phyloP scores from a whole-genome alignment of 495 filamentous ascomycete species.

The Tetracladium setigerum region DNA sequence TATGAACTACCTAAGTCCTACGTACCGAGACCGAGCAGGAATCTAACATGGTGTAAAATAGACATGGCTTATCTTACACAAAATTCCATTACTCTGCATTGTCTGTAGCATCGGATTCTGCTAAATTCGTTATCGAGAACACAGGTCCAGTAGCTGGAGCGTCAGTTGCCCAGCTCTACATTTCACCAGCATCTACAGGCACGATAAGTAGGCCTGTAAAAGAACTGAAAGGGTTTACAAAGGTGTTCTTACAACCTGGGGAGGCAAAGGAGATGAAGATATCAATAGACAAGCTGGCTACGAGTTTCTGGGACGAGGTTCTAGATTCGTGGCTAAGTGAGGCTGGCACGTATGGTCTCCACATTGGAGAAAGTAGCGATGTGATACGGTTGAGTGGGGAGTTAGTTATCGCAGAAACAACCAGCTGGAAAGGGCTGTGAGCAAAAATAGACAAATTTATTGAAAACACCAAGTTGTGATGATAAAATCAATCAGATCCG shows the following conservation, averaged over 20 bases:
- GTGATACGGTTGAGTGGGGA: too few relatives aligned
- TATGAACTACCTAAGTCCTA: conserved; percentile 27
- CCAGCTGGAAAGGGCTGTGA: too few relatives aligned
- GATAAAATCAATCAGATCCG: conserved; percentile 28
- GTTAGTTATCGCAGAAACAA: too few relatives aligned
- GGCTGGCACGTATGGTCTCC: conserved; percentile 49
- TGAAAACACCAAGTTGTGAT: too few relatives aligned
- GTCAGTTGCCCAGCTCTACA: conserved; percentile 55
- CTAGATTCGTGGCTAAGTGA: conserved; percentile 56
- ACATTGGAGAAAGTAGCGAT: conserved; percentile 42
- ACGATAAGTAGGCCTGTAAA: conserved; percentile 52
- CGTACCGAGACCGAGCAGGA: conserved; percentile 52
- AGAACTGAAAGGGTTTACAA: conserved; percentile 66
- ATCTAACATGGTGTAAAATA: conserved; percentile 71
- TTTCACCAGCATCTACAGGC: conserved; percentile 37
- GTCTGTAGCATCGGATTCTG: conserved; percentile 27
- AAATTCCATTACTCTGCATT: conserved; percentile 52
- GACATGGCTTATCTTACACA: conserved; percentile 77
- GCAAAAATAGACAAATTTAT: too few relatives aligned
- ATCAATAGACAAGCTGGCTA: conserved; percentile 48
- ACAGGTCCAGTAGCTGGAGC: conserved; percentile 40
- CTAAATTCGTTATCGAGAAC: conserved; percentile 48
- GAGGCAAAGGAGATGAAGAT: conserved; percentile 57
- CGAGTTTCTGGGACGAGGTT: conserved; percentile 61
- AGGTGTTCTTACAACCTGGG: conserved; percentile 55